phyloP scores from a whole-genome alignment of 129 eudicot species.

The Arctium lappa region DNA sequence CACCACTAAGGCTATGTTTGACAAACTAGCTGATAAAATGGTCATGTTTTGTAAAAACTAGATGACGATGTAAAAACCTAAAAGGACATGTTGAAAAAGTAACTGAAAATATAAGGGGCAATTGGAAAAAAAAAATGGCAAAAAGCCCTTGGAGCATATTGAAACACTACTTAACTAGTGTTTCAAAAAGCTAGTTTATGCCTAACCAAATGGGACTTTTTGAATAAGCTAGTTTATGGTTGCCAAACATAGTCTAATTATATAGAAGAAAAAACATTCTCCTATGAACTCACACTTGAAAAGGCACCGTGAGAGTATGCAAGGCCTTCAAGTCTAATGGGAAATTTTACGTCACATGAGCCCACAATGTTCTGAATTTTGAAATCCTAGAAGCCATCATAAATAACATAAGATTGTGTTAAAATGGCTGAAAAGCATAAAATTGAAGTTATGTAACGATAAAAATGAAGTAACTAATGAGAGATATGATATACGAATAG shows the following conservation, averaged over 20 bases:
- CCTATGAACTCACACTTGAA: constrained; percentile 50
- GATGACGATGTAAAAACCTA: background rate
- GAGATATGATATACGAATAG: background rate
- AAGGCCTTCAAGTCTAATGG: constrained; percentile 70
- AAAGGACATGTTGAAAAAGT: background rate
- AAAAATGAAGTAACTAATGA: background rate
- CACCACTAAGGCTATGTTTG: too few relatives aligned
- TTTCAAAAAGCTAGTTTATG: background rate
- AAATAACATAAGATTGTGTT: background rate
- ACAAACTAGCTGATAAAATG: background rate
- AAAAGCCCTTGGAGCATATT: background rate
- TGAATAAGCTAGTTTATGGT: background rate
- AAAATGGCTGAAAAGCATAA: background rate
- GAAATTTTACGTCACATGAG: constrained; percentile 79
- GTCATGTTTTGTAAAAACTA: background rate
- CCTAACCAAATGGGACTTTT: background rate
- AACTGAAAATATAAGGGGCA: background rate
- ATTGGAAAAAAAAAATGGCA: background rate
- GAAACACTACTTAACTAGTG: background rate
- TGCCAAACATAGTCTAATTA: background rate
- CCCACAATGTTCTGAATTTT: constrained; percentile 82
- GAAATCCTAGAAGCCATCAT: constrained; percentile 44
- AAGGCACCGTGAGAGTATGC: constrained; percentile 70
- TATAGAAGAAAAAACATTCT: background rate
- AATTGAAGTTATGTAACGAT: background rate